Evolutionary conservation across 495 filamentous ascomycete species (phyloP).

Genomic region (Podospora bellae-mahoneyi): DNA sequence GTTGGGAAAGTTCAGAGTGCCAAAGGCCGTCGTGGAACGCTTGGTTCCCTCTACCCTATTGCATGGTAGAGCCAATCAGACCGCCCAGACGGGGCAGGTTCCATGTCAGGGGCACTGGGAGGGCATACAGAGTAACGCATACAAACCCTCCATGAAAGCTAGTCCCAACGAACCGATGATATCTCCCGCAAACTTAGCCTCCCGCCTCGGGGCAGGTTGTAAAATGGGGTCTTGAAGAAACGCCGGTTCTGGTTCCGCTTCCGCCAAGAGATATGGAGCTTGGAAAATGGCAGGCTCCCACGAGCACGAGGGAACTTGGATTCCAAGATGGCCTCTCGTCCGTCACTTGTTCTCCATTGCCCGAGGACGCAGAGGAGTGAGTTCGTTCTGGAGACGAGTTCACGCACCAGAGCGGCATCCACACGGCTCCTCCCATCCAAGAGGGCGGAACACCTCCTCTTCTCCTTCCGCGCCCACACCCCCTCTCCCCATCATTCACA

Average conservation of each 20-base stretch:
- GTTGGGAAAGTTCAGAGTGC: neutral
- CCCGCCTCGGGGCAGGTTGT: neutral
- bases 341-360: neutral
- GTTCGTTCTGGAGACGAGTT: neutral
- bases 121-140: neutral
- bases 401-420: slow-evolving; percentile 8
- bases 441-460: neutral
- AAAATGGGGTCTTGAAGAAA: neutral
- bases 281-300: neutral
- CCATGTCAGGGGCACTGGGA: no score
- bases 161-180: neutral
- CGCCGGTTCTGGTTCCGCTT: neutral
- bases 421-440: slow-evolving; percentile 15
- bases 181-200: neutral
- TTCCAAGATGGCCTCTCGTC: no score
- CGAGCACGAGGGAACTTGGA: neutral
- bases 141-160: neutral
- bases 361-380: no score
- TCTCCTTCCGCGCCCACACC: neutral
- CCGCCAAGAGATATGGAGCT: neutral
- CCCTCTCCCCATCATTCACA: neutral
- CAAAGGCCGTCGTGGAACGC: neutral
- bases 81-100: neutral
- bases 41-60: neutral
- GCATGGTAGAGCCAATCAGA: neutral